Evolutionary conservation across 1,284 basidiomycete species (phyloP).

Genomic region (Sparassis latifolia): DNA sequence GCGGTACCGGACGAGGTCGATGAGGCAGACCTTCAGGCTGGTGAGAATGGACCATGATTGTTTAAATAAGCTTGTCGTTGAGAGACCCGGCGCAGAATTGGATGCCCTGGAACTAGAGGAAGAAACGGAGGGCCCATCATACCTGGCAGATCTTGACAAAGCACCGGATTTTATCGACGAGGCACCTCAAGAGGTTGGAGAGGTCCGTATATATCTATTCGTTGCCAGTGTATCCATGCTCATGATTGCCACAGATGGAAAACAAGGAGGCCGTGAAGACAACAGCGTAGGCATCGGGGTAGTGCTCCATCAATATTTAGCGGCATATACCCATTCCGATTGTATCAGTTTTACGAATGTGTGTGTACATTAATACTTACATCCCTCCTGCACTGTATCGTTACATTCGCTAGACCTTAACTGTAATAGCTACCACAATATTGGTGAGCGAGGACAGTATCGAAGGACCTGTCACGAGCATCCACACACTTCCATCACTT

Average conservation of each 20-base stretch:
- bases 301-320: too few relatives aligned
- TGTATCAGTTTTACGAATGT: too few relatives aligned
- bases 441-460: too few relatives aligned
- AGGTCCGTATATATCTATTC: slow-evolving; percentile 33
- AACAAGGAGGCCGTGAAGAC: slow-evolving; percentile 27
- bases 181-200: slow-evolving; percentile 59
- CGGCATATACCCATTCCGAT: neutral
- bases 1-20: slow-evolving; percentile 97
- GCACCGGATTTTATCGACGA: slow-evolving; percentile 89
- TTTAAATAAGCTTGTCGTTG: neutral
- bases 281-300: slow-evolving; percentile 13
- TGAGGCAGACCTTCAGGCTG: slow-evolving; percentile 95
- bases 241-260: slow-evolving; percentile 10
- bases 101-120: slow-evolving; percentile 85
- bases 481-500: neutral
- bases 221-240: neutral
- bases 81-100: slow-evolving; percentile 51
- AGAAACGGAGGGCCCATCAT: slow-evolving; percentile 84
- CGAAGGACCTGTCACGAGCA: too few relatives aligned
- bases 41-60: slow-evolving; percentile 35
- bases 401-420: too few relatives aligned
- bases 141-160: slow-evolving; percentile 79
- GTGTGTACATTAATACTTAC: too few relatives aligned
- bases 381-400: too few relatives aligned
- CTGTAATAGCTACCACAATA: too few relatives aligned